phyloP scores from a whole-genome alignment of 2,329 filamentous ascomycete genomes.

The Leptographium procerum region DNA sequence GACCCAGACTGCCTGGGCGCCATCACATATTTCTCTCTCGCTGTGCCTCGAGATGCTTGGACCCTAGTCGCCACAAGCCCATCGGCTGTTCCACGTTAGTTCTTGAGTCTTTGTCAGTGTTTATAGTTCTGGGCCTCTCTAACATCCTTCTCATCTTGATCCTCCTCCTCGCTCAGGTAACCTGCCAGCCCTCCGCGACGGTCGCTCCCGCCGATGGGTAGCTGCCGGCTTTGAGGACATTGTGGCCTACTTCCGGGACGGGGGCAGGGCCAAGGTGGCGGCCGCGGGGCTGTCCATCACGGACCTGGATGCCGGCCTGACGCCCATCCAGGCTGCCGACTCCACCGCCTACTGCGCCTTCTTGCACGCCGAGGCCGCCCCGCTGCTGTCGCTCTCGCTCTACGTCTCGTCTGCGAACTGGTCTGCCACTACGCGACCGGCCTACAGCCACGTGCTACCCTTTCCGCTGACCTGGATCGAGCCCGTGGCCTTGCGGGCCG shows the following conservation, averaged over 20 bases:
- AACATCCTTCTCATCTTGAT: conserved; percentile 1
- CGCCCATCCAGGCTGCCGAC: conserved; percentile 32
- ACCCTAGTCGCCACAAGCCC: conserved; percentile 61
- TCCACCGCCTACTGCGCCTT: conserved; percentile 51
- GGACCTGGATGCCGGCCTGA: conserved; percentile 28
- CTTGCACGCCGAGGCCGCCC: conserved; percentile 61
- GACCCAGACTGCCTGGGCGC: conserved; percentile 82
- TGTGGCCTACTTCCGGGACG: conserved; percentile 37
- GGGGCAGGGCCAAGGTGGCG: background rate
- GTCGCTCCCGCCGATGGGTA: conserved; percentile 37
- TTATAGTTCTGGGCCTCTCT: background rate
- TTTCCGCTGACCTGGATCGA: conserved; percentile 86
- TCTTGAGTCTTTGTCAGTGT: background rate
- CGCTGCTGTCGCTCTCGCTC: conserved; percentile 74
- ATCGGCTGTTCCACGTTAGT: conserved; percentile 44
- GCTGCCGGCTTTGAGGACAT: conserved; percentile 52
- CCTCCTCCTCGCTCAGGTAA: conserved; percentile 33
- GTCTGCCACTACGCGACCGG: conserved; percentile 61
- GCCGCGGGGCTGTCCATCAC: background rate
- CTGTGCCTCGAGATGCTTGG: conserved; percentile 49
- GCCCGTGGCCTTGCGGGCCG: conserved; percentile 59
- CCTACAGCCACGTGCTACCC: conserved; percentile 67
- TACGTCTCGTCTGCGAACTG: conserved; percentile 90
- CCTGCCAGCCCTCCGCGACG: conserved; percentile 43
- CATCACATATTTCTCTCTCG: conserved; percentile 61